A percentile compares a stretch with the other conserved stretches of the same genome.
phyloP scores from a whole-genome alignment of 208 protist species.

The Leishmania amazonensis region DNA sequence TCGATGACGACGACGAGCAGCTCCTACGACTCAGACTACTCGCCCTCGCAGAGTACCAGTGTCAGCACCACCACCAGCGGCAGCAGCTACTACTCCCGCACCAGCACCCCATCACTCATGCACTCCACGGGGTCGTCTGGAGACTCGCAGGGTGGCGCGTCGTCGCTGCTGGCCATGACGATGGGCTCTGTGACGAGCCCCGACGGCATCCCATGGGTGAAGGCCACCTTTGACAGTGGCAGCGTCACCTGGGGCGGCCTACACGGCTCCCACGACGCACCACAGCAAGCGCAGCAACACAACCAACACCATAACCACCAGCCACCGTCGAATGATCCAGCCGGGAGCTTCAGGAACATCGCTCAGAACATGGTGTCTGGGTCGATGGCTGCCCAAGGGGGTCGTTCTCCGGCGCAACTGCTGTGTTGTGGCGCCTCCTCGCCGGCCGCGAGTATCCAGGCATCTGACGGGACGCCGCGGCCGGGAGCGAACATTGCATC shows the following conservation, averaged over 20 bases:
- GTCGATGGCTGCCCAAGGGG: neutral
- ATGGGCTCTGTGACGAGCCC: neutral
- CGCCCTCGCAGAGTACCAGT: conserved; percentile 1
- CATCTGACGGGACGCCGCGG: neutral
- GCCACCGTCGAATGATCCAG: neutral
- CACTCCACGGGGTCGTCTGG: neutral
- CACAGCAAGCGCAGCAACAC: neutral
- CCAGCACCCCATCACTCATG: neutral
- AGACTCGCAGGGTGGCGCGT: neutral
- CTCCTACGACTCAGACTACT: neutral
- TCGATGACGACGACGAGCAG: neutral
- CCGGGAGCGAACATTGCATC: neutral
- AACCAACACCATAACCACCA: neutral
- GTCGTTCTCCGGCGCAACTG: neutral
- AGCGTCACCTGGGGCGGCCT: neutral
- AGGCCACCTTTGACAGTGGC: neutral
- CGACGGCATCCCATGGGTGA: conserved; percentile 1
- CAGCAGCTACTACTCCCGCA: conserved; percentile 2
- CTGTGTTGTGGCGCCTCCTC: conserved; percentile 10
- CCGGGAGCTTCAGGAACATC: conserved; percentile 16
- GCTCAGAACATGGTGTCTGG: neutral
- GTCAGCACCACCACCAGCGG: conserved; percentile 1
- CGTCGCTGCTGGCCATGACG: conserved; percentile 11
- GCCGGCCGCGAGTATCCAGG: neutral
- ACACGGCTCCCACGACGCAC: neutral